A percentile compares a stretch with the other conserved stretches of the same genome.
phyloP scores from a whole-genome alignment of 169 alveolate species.

The Cryptosporidium ryanae region DNA sequence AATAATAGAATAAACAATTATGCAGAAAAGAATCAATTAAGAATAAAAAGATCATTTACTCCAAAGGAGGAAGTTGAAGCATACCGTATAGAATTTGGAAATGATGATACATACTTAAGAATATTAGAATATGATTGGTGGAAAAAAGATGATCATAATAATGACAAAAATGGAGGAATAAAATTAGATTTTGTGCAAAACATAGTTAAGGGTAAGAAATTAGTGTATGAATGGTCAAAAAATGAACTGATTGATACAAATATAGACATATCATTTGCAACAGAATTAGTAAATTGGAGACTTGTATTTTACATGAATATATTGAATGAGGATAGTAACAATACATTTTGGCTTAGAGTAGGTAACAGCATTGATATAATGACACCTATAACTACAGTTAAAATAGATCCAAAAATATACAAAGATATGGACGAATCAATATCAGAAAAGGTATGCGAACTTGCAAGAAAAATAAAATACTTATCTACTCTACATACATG shows the following conservation, averaged over 20 bases:
- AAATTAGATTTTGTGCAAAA: not conserved
- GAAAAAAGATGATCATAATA: not conserved
- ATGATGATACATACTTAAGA: not conserved
- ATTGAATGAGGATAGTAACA: slow-evolving; percentile 11
- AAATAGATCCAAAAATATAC: slow-evolving; percentile 62
- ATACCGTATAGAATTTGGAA: slow-evolving; percentile 48
- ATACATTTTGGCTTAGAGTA: slow-evolving; percentile 61
- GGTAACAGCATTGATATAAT: slow-evolving; percentile 42
- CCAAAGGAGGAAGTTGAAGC: slow-evolving; percentile 54
- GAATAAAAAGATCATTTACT: slow-evolving; percentile 3
- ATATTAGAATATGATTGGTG: slow-evolving; percentile 66
- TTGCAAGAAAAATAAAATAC: slow-evolving; percentile 29
- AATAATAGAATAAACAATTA: not conserved
- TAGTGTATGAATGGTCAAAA: not conserved
- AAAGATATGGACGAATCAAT: slow-evolving; percentile 18
- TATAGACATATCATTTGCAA: slow-evolving; percentile 55
- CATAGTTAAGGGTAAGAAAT: slow-evolving; percentile 25
- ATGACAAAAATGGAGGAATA: not conserved
- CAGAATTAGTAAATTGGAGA: slow-evolving; percentile 70
- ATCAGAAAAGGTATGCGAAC: not conserved
- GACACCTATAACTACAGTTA: slow-evolving; percentile 58
- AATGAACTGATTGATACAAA: not conserved
- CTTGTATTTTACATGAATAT: slow-evolving; percentile 61
- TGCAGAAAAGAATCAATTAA: not conserved
- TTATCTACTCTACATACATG: slow-evolving; percentile 61